Base-by-base conservation (phyloP, 2,329 filamentous ascomycete genomes). In the Pyrenochaeta sp. region DNA sequence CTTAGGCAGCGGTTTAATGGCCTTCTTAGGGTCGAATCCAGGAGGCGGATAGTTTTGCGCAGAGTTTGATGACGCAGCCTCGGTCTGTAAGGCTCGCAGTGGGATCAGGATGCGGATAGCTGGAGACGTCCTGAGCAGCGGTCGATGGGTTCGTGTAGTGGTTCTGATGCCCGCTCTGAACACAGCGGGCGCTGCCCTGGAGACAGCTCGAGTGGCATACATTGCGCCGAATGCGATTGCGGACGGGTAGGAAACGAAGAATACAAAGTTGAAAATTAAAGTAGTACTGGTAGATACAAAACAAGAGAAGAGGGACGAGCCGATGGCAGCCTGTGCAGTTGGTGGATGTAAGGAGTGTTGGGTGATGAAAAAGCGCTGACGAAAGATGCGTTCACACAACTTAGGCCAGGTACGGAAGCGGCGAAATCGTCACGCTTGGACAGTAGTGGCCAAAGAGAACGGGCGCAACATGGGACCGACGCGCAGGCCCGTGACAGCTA, bases 21-120 rank as follows among this genome's bases (percentile, higher is more conserved):
- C 93, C 79, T 92, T 83, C 70, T 94, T 88, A n/a, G 90, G 82
- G 73, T 95, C 93, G 82, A 97, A 97, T 23, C 93, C 93, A 12
- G 92, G 93, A 51, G 93, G 93, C 39, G 92, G 93, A 43, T 85
- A 87, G 49, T 83, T 81, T 45, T 84, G 79, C 35, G 73, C 72
- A 17, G 76, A 66, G 40, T 69, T 69, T 17, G 81, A 78, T 33
- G 81, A 78, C 15, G 81, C 82, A 12, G 83, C 82, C 59, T 88
- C 84, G 41, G 86, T 89, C 23, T 84, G 79, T 59, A 85, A 80
- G 56, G 74, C 73, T 51, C 83, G 77, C 21, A 78, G 77, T 3
- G 84, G 83, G 17, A 87, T 72, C 49, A 87, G 72, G 46, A 87
- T 82, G 36, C 85, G 84, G 44, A 87, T 77, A 9, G 85, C 84